Base-by-base conservation (phyloP, 257 asterid species). In the Solanum medicagineum region DNA sequence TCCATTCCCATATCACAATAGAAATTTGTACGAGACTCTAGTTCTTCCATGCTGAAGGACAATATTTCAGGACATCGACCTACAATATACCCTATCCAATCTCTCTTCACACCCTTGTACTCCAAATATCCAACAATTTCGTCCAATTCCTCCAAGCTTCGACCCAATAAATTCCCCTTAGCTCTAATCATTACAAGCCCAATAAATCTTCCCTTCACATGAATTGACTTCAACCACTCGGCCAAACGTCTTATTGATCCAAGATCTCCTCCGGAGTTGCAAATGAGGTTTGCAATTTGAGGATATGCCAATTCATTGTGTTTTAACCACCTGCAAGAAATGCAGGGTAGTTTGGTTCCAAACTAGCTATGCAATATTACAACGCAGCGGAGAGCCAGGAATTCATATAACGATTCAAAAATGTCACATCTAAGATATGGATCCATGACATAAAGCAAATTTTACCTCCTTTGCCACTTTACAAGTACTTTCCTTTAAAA, bases 31-130 rank as follows among this genome's bases (percentile, higher is more conserved):
- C 92, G 98, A 7, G 80, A 81, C 87, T 84, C 91, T 85, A 96
- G 87, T 87, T 95, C 97, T 53, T 93, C 94, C 91, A 92, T 92
- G 93, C 90, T 92, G 83, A 94, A 96, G 32, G 93, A 87, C 89
- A 96, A 83, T 74, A 96, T 75, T 86, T 93, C 95, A 15, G 99
- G 98, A 87, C 98, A 95, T 51, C 95, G 89, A 53, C 98, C 92
- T 80, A 96, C 89, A 7, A 96, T 92, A 89, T 86, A 93, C 10
- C 99, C 99, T 93, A 94, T 90, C 98, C 99, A 96, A 65, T 96
- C 98, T 77, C 88, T 92, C 85, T 95, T 93, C 26, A 96, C 92
- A 60, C 98, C 98, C 81, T 91, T 94, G 26, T 86, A 91, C 91
- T 93, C 97, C 87, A 96, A 87, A 87, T 89, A 93, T 60, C 82